Evolutionary conservation across 164 flowering plant genomes (phyloP), one percentile per base, ranked within the genome.

Genomic region (Dillenia suffruticosa): DNA sequence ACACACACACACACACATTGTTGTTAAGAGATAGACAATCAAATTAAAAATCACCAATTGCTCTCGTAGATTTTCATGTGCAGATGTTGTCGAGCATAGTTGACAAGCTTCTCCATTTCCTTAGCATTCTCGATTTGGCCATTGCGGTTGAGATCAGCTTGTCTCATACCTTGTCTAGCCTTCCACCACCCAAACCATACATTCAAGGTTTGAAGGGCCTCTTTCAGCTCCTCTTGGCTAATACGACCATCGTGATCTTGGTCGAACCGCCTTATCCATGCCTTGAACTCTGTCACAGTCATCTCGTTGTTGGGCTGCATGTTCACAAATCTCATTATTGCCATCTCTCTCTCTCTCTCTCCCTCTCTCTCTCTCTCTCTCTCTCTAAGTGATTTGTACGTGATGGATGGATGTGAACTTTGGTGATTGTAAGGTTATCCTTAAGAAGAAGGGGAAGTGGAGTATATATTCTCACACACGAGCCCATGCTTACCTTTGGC

Each of bases 241-340:
- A 74, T 66, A 5, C 67, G 59, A 2, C 77, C 77, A 45, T 77
- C 77, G 15, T 32, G 61, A 14, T 77, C 67, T 12, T 49, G 10
- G 59, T 77, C 77, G 54, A 65, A 77, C 9, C 54, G 54, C 9
- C 32, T 55, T 2, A 77, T 61, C 81, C 81, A 74, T 0, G 52
- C 71, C 32, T 77, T 77, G 75, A 77, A 77, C 44, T 77, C 81
- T 1, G 66, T 67, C 61, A 65, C 75, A 9, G 75, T 56, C 81
- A 77, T 74, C 49, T 77, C 77, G 12, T 44, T 47, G 47, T 44
- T 52, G 11, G 77, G 77, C 9, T 61, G 56, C 32, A 64, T 46
- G 44, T 32, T 55, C 14, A 69, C 46, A 55, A 70, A 53, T 5
- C 62, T 16, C 64, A 65, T 59, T 8, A 73, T 65, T 16, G 77